Evolutionary conservation across 352 stramenopile genomes (phyloP).

Genomic region (Phytophthora europaea): DNA sequence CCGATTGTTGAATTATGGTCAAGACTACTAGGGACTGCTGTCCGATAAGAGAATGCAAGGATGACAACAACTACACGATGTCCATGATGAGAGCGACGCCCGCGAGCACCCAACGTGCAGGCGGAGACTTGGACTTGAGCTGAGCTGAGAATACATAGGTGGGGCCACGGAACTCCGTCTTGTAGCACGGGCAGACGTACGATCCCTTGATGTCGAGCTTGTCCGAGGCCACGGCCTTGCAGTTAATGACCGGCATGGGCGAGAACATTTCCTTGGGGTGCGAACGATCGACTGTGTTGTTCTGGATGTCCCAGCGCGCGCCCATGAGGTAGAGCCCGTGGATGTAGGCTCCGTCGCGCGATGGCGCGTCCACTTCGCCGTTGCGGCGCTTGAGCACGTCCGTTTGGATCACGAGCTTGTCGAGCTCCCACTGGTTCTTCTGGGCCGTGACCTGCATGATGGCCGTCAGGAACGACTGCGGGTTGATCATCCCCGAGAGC

Average conservation of each 20-base stretch:
- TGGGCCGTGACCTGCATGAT: constrained; percentile 99
- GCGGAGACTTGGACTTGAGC: constrained; percentile 97
- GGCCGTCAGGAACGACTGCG: constrained; percentile 97
- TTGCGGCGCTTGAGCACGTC: constrained; percentile 96
- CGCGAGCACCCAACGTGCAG: constrained; percentile 95
- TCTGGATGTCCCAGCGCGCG: constrained; percentile 95
- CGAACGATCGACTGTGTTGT: constrained; percentile 95
- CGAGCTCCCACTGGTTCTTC: constrained; percentile 97
- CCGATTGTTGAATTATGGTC: too few species aligned
- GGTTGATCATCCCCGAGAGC: constrained; percentile 96
- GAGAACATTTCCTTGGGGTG: constrained; percentile 99
- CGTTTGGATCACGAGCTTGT: constrained; percentile 98
- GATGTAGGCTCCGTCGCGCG: constrained; percentile 96
- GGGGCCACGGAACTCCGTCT: constrained; percentile 96
- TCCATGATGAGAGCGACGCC: constrained; percentile 98
- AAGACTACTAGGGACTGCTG: too few species aligned
- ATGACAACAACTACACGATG: constrained; percentile 51
- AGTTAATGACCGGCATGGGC: constrained; percentile 98
- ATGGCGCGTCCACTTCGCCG: constrained; percentile 90
- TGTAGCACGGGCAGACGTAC: constrained; percentile 98
- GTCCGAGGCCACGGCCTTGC: constrained; percentile 96
- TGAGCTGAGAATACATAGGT: constrained; percentile 99
- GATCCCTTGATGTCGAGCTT: constrained; percentile 96
- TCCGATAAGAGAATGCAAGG: background rate
- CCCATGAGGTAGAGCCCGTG: constrained; percentile 96